These are phyloP conservation scores for Fusarium guadeloupense DNA, from an alignment of 2,329 filamentous ascomycete genomes.

Conservation along the genomic window DNA sequence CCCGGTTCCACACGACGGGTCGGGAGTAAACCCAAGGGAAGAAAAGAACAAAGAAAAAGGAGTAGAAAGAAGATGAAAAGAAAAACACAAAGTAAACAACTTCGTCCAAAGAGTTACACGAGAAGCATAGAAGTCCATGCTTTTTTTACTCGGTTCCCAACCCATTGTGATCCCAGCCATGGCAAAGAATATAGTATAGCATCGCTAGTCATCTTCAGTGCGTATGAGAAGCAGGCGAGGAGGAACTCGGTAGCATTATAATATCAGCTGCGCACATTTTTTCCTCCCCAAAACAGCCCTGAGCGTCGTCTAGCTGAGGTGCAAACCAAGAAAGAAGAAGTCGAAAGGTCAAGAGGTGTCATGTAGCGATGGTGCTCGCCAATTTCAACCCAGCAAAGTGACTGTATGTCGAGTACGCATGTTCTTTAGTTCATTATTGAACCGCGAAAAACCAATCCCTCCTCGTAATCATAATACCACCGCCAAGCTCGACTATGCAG, in stretches of 20 bases:
- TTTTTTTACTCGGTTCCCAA: conserved; percentile 25
- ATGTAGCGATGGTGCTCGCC: conserved; percentile 17
- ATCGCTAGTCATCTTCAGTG: conserved; percentile 5
- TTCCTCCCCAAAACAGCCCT: conserved; percentile 3
- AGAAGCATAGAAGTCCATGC: conserved; percentile 38
- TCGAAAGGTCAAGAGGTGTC: conserved; percentile 13
- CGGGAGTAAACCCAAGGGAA: conserved; percentile 19
- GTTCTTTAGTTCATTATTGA: conserved; percentile 35
- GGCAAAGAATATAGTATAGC: conserved; percentile 19
- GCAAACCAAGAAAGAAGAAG: conserved; percentile 29
- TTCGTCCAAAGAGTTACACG: conserved; percentile 39
- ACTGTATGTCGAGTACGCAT: conserved; percentile 32
- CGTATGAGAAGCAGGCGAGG: conserved; percentile 1
- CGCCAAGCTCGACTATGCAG: conserved; percentile 25
- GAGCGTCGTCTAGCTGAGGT: conserved; percentile 25
- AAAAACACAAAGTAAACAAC: conserved; percentile 30
- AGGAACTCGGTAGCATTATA: conserved; percentile 31
- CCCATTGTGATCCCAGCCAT: not conserved
- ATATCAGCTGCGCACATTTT: conserved; percentile 23
- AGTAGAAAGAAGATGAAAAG: conserved; percentile 21
- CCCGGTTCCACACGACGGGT: conserved; percentile 7
- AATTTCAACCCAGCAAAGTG: conserved; percentile 27
- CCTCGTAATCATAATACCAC: conserved; percentile 33
- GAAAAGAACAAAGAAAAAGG: conserved; percentile 24
- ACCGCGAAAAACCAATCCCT: conserved; percentile 34